Conservation (phyloP, 371 early-diverging fungal species). For the Rhizopus sp. region DNA sequence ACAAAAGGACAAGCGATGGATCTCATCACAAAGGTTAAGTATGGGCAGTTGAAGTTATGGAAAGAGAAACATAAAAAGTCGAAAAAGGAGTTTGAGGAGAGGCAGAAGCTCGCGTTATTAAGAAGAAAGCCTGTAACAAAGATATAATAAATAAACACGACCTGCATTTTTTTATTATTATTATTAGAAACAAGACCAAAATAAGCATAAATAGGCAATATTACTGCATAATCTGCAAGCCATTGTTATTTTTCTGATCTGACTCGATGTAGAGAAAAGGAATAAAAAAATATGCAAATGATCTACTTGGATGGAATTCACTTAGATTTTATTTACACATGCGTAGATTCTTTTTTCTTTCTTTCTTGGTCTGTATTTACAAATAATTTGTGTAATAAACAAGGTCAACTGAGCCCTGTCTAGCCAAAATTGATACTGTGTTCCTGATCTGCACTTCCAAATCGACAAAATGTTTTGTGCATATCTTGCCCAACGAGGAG, state of each 20-base stretch:
- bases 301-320: no score
- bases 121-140: not conserved
- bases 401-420: slow-evolving; percentile 3
- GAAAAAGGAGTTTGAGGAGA: slow-evolving; percentile 1
- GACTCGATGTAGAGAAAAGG: slow-evolving; percentile 1
- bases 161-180: not conserved
- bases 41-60: slow-evolving; percentile 47
- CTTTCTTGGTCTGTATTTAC: no score
- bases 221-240: no score
- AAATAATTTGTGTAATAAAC: not conserved
- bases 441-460: slow-evolving; percentile 11
- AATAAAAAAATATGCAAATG: no score
- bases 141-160: not conserved
- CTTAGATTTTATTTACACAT: not conserved
- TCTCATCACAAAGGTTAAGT: slow-evolving; percentile 49
- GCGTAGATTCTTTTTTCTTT: no score
- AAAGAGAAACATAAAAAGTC: slow-evolving; percentile 4
- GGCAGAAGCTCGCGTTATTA: not conserved
- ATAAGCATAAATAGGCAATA: no score
- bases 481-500: slow-evolving; percentile 1
- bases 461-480: not conserved
- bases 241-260: no score
- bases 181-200: no score
- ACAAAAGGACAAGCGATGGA: slow-evolving; percentile 66
- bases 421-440: slow-evolving; percentile 5